Base-by-base conservation (phyloP, 192 early-diverging fungal genomes). In the Backusella tarrabulga region DNA sequence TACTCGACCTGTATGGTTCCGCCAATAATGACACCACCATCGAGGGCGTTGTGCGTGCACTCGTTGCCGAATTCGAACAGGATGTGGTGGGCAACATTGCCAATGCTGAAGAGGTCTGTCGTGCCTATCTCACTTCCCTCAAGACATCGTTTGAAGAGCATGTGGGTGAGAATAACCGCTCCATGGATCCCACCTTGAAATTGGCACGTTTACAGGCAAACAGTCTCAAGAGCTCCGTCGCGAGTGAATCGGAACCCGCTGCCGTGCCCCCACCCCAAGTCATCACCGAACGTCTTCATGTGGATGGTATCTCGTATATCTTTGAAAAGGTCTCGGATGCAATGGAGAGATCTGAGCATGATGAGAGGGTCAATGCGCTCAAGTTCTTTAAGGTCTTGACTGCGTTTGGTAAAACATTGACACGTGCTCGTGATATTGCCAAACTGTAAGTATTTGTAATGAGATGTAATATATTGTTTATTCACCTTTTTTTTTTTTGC, bases 361-460 rank as follows among this genome's bases (percentile, higher is more conserved):
- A 79, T 35, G 77, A 75, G 0, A 63, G 56, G 17, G 46, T 56
- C 1, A 79, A 79, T 29, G 72, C 63, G 19, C 71, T 86, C 46
- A 81, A 84, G 54, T 89, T 87, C 68, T 89, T 89, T 79, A 85
- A 86, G 44, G 21, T 85, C 5, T 73, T 89, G 19, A 38, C 72
- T 4, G 38, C 80, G 17, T 82, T 89, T 68, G 76, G 81, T 1
- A 80, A 82, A 46, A 73, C 78, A 2, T 52, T 85, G 3, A 80
- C 74, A 0, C 60, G 79, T 21, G 72, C 75, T 15, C 34, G 63
- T 68, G 84, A 85, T 79, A 81, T 82, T 14, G 74, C 78, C 1
- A 72, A 74, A 21, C 81, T 88, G 85, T 87, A 83, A 87, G 84
- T 74, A 5, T 6, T 76, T 73, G 0, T 44, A 23, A 12, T 44